Percentiles rank a stretch among this genome's conserved stretches.
Evolutionary conservation across 2,329 filamentous ascomycete species (phyloP).

Genomic region (Cercospora sp.): DNA sequence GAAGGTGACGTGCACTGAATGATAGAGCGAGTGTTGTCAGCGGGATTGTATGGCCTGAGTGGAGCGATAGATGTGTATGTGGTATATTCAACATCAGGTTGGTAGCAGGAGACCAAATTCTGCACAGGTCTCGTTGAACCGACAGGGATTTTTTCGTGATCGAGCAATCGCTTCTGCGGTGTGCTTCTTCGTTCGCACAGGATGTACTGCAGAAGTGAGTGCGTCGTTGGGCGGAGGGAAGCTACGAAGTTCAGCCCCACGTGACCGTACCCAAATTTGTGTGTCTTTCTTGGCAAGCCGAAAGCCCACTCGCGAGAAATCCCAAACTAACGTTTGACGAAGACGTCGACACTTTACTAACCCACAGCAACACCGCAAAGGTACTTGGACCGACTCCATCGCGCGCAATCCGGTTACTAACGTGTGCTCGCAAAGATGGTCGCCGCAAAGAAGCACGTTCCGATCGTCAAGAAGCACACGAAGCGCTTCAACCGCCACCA

Average conservation of each 20-base stretch:
- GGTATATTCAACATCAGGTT: no score
- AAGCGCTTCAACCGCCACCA: constrained; percentile 97
- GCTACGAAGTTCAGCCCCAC: not conserved
- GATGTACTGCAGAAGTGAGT: not conserved
- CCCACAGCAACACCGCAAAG: constrained; percentile 16
- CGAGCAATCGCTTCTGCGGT: no score
- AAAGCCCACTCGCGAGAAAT: constrained; percentile 7
- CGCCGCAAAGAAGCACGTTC: constrained; percentile 98
- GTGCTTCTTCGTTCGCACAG: no score
- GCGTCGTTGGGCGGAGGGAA: not conserved
- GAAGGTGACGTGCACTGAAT: no score
- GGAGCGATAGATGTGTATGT: no score
- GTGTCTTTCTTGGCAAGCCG: not conserved
- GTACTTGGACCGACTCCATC: constrained; percentile 2
- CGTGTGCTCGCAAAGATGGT: constrained; percentile 68
- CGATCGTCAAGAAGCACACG: constrained; percentile 99
- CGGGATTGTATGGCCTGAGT: no score
- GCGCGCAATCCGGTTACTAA: constrained; percentile 3
- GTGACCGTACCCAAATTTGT: not conserved
- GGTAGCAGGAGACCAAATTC: no score
- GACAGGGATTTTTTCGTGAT: no score
- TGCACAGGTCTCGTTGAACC: no score
- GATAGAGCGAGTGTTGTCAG: not conserved
- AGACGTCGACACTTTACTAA: constrained; percentile 10
- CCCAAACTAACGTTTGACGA: constrained; percentile 7